Percentiles rank a stretch among this genome's conserved stretches.
Evolutionary conservation across 768 basidiomycete species (phyloP).

Genomic region (Myochromella boudieri): DNA sequence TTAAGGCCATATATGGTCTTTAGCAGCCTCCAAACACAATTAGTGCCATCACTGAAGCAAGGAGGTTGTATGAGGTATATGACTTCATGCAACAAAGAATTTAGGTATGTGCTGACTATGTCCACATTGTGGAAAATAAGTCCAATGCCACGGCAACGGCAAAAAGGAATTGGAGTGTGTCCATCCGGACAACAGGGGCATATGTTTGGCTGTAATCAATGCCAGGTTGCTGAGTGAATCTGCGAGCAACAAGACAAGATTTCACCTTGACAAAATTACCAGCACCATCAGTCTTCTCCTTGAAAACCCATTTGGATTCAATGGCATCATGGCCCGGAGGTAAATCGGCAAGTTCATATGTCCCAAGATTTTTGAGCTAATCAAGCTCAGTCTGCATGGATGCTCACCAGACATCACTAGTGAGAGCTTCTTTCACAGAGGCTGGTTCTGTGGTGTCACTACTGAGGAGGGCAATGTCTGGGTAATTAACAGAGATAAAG

Average conservation of each 20-base stretch:
- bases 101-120: conserved; percentile 27
- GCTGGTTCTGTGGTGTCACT: conserved; percentile 3
- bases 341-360: conserved; percentile 25
- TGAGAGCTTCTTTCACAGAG: conserved; percentile 7
- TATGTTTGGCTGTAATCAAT: conserved; percentile 29
- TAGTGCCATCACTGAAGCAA: conserved; percentile 27
- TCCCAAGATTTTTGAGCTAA: conserved; percentile 25
- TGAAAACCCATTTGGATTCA: conserved; percentile 31
- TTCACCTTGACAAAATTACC: conserved; percentile 32
- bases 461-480: conserved; percentile 6
- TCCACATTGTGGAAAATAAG: conserved; percentile 41
- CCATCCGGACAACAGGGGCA: conserved; percentile 33
- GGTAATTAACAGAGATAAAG: background rate
- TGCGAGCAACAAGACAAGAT: conserved; percentile 28
- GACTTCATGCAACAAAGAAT: conserved; percentile 26
- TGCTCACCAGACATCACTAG: conserved; percentile 16
- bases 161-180: conserved; percentile 28
- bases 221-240: too few species aligned
- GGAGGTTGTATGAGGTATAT: conserved; percentile 40
- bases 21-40: conserved; percentile 20
- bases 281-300: conserved; percentile 29
- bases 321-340: conserved; percentile 24
- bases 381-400: conserved; percentile 26
- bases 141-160: conserved; percentile 30
- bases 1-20: conserved; percentile 38